These are phyloP conservation scores for Vittaforma corneae DNA, from an alignment of 371 early-diverging fungal species.

Conservation along the genomic window DNA sequence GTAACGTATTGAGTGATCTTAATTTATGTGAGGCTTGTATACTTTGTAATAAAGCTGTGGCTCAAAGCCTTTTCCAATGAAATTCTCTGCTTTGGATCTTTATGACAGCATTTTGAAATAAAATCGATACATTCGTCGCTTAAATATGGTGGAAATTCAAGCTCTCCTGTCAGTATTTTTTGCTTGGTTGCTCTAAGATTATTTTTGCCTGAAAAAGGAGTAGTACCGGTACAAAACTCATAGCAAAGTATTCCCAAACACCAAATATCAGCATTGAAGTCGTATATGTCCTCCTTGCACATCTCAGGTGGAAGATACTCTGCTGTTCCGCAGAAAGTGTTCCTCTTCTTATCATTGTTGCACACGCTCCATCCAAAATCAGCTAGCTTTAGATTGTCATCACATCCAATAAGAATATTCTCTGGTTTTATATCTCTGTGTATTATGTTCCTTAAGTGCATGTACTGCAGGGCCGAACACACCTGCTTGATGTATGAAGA, in stretches of 20 bases:
- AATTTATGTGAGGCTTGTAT: slow-evolving; percentile 27
- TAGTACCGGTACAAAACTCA: slow-evolving; percentile 81
- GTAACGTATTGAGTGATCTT: not conserved
- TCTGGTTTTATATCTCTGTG: slow-evolving; percentile 90
- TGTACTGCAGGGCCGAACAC: slow-evolving; percentile 70
- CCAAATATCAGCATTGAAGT: slow-evolving; percentile 84
- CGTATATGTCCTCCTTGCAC: slow-evolving; percentile 73
- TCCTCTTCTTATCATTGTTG: slow-evolving; percentile 66
- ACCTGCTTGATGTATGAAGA: slow-evolving; percentile 77
- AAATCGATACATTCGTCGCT: slow-evolving; percentile 74
- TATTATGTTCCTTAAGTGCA: slow-evolving; percentile 82
- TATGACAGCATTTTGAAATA: slow-evolving; percentile 67
- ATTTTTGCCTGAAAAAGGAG: slow-evolving; percentile 77
- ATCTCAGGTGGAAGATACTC: slow-evolving; percentile 81
- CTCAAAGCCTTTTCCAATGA: slow-evolving; percentile 64
- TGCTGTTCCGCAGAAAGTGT: slow-evolving; percentile 78
- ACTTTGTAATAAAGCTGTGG: slow-evolving; percentile 67
- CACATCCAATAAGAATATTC: slow-evolving; percentile 73
- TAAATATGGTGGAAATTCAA: slow-evolving; percentile 69
- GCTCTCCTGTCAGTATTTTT: slow-evolving; percentile 71
- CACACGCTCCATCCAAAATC: slow-evolving; percentile 98
- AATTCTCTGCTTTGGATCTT: slow-evolving; percentile 66
- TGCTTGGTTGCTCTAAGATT: slow-evolving; percentile 64
- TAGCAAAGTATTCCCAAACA: slow-evolving; percentile 86
- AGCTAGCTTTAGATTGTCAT: slow-evolving; percentile 77